These are phyloP conservation scores for Fusarium compactum DNA, from an alignment of 2,329 filamentous ascomycete species.

Conservation along the genomic window DNA sequence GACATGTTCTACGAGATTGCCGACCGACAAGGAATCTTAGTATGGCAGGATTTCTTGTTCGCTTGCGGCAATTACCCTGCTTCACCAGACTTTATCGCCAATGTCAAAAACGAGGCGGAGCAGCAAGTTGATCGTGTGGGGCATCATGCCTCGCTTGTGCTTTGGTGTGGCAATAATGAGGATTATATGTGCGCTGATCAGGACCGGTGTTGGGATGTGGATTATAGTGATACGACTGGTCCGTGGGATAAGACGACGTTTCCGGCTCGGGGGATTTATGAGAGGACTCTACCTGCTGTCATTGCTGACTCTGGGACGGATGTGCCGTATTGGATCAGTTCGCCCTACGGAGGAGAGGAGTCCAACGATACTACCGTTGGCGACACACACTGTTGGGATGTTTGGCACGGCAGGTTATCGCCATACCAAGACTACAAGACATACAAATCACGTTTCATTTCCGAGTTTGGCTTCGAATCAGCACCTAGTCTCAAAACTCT, in stretches of 20 bases:
- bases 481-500: background rate
- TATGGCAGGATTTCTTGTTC: constrained; percentile 19
- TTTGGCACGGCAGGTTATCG: constrained; percentile 6
- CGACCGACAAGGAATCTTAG: background rate
- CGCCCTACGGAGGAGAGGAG: background rate
- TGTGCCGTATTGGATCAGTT: constrained; percentile 11
- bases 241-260: constrained; percentile 19
- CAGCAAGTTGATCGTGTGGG: constrained; percentile 10
- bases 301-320: background rate
- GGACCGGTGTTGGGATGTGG: constrained; percentile 10
- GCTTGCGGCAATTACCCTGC: constrained; percentile 15
- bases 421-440: constrained; percentile 14
- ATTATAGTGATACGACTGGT: constrained; percentile 5
- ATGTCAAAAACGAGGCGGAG: background rate
- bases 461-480: constrained; percentile 2
- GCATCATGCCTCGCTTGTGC: background rate
- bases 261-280: constrained; percentile 2
- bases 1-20: background rate
- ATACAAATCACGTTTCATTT: constrained; percentile 4
- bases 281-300: background rate
- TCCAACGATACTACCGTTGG: constrained; percentile 1
- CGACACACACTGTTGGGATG: constrained; percentile 13
- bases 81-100: background rate
- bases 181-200: constrained; percentile 18
- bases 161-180: constrained; percentile 17